These are phyloP conservation scores for Hypocrella siamensis DNA, from an alignment of 2,329 filamentous ascomycete genomes.

Conservation along the genomic window DNA sequence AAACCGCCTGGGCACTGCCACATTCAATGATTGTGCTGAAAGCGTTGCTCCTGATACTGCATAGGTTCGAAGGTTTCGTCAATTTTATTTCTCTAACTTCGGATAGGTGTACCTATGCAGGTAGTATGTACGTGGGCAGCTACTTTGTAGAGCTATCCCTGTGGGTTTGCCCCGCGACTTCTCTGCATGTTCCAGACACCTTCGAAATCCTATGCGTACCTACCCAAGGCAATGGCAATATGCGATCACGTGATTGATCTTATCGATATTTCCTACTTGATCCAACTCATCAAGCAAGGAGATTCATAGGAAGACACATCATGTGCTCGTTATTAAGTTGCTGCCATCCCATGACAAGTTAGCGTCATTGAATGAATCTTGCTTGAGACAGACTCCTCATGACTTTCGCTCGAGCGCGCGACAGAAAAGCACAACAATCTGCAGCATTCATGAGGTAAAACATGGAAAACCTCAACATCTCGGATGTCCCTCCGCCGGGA, in stretches of 20 bases:
- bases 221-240: too few species aligned
- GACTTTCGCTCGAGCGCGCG: too few species aligned
- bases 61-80: too few species aligned
- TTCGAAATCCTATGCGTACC: conserved; percentile 1
- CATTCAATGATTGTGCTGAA: too few species aligned
- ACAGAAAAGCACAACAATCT: conserved; percentile 1
- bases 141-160: background rate
- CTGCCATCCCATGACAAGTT: too few species aligned
- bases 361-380: background rate
- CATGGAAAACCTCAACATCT: conserved; percentile 40
- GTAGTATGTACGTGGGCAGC: background rate
- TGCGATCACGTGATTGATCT: background rate
- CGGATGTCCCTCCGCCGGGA: conserved; percentile 29
- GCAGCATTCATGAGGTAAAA: conserved; percentile 10
- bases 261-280: conserved; percentile 3
- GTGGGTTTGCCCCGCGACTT: conserved; percentile 1
- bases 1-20: too few species aligned
- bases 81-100: too few species aligned
- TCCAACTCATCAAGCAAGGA: background rate
- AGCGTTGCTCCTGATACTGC: too few species aligned
- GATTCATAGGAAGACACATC: too few species aligned
- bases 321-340: too few species aligned
- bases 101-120: too few species aligned
- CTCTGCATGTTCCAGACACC: conserved; percentile 3
- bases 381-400: background rate